These are phyloP conservation scores for Pyrenopolyporus hunteri DNA, from an alignment of 495 filamentous ascomycete species.

Conservation along the genomic window DNA sequence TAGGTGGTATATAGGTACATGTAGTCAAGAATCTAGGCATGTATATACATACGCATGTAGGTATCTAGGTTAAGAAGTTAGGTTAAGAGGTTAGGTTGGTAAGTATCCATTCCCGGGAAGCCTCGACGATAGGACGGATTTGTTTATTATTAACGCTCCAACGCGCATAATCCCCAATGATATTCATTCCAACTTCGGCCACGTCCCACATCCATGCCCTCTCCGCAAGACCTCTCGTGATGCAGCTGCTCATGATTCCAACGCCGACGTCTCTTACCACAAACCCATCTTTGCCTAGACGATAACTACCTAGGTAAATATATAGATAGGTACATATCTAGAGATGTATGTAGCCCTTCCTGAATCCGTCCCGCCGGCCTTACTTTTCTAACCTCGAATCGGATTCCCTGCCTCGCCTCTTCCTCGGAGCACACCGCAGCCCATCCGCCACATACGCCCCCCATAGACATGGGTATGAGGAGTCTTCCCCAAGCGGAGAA, in stretches of 20 bases:
- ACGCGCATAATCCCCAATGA: neutral
- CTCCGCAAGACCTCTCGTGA: neutral
- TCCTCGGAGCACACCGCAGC: neutral
- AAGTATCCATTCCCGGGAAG: neutral
- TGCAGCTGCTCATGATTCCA: neutral
- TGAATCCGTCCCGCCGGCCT: neutral
- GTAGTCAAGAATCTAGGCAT: no score
- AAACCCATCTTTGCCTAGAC: no score
- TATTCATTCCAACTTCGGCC: no score
- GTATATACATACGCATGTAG: no score
- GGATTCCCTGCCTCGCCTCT: constrained; percentile 1
- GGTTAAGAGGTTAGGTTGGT: no score
- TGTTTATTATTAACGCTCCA: neutral
- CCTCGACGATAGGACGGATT: neutral
- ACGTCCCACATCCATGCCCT: no score
- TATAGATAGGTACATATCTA: no score
- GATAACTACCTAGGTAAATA: no score
- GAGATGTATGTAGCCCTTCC: no score
- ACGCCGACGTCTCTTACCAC: neutral
- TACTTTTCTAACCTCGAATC: constrained; percentile 8
- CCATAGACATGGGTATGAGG: no score
- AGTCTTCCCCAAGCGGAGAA: constrained; percentile 28
- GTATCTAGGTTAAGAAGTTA: neutral
- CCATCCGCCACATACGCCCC: no score
- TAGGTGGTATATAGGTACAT: no score